Evolutionary conservation across 2,329 filamentous ascomycete genomes (phyloP), one percentile per base, ranked within the genome.

Genomic region (Hortaea sp.): DNA sequence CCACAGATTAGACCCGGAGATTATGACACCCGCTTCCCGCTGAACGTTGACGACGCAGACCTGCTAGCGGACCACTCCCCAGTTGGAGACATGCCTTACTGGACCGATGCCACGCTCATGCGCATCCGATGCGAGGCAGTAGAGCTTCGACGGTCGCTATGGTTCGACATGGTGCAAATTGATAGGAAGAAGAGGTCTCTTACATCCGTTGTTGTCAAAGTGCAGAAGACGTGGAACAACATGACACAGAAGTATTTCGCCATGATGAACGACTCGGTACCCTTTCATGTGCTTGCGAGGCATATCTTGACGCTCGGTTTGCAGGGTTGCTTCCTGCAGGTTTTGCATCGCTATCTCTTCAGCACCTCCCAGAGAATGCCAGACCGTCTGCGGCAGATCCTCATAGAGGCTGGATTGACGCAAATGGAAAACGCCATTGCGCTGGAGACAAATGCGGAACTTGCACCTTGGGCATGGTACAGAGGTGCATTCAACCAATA

Each of bases 1-100:
- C 82, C 82, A 0, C 75, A 78, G 44, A 86, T 88, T 45, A 76
- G 82, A n/a, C 71, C 75, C 35, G 83, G 85, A 20, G 84, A 88
- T 56, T 88, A 82, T 61, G 83, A 87, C 55, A 87, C 84, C 0
- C 78, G 76, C 49, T 73, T 87, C 28, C 85, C 85, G 0, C 66
- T 84, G 7, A 87, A 88, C 59, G 76, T 83, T 49, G 73, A 86
- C 50, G 84, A 88, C 52, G 66, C 69, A 2, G 78, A 83, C 43
- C 68, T 88, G n/a, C 53, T 63, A 43, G 53, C 64, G 5, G 66
- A 68, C 2, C 56, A 60, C 0, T 46, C 58, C 2, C 66, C 65
- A 1, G 68, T 64, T 1, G 68, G 70, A 48, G 69, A 77, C 41
- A 68, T 69, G 10, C 69, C 74, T 12, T 62, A 68, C 37, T 88